These are phyloP conservation scores for Calocera viscosa DNA, from an alignment of 768 basidiomycete species.

Conservation along the genomic window DNA sequence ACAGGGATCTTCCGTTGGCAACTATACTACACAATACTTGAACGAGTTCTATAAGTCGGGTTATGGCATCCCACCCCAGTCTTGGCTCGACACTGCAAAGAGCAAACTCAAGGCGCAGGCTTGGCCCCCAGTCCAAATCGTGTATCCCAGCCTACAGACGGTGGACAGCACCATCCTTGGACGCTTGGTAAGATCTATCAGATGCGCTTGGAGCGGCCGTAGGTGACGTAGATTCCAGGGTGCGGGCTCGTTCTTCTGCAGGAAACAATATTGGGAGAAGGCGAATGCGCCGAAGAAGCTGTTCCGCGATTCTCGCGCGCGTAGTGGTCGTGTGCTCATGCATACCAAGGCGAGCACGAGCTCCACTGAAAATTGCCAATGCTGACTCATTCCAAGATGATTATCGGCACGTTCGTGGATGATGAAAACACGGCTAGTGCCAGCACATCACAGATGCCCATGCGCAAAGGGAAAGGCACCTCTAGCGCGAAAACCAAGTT, in stretches of 20 bases:
- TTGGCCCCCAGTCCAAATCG: slow-evolving; percentile 39
- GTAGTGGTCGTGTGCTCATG: slow-evolving; percentile 73
- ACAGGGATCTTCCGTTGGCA: slow-evolving; percentile 77
- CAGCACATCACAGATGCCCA: neutral
- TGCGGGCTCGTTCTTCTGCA: slow-evolving; percentile 79
- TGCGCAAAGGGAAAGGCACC: neutral
- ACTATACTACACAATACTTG: slow-evolving; percentile 69
- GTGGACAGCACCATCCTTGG: slow-evolving; percentile 54
- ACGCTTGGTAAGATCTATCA: neutral
- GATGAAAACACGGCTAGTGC: neutral
- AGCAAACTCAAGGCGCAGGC: slow-evolving; percentile 45
- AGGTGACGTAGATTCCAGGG: slow-evolving; percentile 36
- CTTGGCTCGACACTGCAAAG: slow-evolving; percentile 53
- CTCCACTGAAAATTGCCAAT: neutral
- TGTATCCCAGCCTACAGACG: slow-evolving; percentile 63
- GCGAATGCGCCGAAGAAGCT: slow-evolving; percentile 56
- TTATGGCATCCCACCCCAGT: slow-evolving; percentile 55
- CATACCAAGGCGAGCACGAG: slow-evolving; percentile 65
- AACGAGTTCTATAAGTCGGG: slow-evolving; percentile 74
- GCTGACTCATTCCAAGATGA: neutral
- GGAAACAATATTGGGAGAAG: slow-evolving; percentile 54
- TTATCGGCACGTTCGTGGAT: slow-evolving; percentile 4
- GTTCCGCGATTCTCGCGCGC: slow-evolving; percentile 71
- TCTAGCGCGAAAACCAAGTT: neutral
- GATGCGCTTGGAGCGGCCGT: neutral